phyloP scores from a whole-genome alignment of 208 protist species.

The Histomonas meleagridis region DNA sequence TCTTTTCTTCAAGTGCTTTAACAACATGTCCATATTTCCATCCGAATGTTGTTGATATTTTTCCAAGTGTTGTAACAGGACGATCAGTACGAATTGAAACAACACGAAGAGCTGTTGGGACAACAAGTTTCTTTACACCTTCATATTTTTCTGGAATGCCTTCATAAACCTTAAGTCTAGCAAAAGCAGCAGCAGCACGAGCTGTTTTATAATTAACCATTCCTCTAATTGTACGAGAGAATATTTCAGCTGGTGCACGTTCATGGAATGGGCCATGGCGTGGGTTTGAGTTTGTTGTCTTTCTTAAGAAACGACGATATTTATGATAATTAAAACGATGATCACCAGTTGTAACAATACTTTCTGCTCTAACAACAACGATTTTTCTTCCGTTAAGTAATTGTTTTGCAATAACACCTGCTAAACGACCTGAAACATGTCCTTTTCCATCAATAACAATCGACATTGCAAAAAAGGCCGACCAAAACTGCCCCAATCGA shows the following conservation, averaged over 20 bases:
- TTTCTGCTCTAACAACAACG: constrained; percentile 66
- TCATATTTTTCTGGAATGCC: constrained; percentile 71
- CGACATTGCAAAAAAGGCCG: constrained; percentile 27
- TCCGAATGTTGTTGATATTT: constrained; percentile 62
- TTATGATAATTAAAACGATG: constrained; percentile 42
- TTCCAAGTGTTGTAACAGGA: constrained; percentile 62
- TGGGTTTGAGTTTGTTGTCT: constrained; percentile 90
- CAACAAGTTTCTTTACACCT: constrained; percentile 64
- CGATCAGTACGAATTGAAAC: constrained; percentile 57
- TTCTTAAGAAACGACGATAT: constrained; percentile 70
- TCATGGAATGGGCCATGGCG: constrained; percentile 86
- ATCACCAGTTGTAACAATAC: neutral
- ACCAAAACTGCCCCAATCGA: neutral
- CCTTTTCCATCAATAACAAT: constrained; percentile 86
- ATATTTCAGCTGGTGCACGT: constrained; percentile 82
- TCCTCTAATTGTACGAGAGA: constrained; percentile 78
- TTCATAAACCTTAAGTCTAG: constrained; percentile 66
- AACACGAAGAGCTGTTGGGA: constrained; percentile 67
- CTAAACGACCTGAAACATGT: constrained; percentile 88
- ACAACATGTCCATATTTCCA: constrained; percentile 73
- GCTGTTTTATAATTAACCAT: constrained; percentile 90
- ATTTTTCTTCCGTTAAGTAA: constrained; percentile 82
- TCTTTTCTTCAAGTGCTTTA: constrained; percentile 65
- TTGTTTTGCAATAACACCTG: constrained; percentile 87
- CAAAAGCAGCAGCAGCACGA: constrained; percentile 63